Conservation (phyloP, 257 asterid species). For the Solanum pinnatisectum region DNA sequence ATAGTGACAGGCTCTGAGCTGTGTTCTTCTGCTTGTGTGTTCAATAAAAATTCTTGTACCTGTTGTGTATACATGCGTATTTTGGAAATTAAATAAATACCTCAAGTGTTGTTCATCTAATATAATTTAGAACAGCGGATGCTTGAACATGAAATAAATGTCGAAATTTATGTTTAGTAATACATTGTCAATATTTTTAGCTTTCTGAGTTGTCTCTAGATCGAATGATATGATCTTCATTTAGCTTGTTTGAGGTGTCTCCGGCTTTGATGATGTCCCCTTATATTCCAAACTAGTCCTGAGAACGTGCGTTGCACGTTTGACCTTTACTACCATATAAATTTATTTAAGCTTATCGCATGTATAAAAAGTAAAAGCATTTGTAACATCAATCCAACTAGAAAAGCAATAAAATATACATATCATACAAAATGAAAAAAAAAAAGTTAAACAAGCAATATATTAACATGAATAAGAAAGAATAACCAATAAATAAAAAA, state of each 20-base stretch:
- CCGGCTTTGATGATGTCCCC: not conserved
- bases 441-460: too few species aligned
- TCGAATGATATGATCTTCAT: not conserved
- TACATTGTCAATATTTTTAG: not conserved
- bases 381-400: too few species aligned
- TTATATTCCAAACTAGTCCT: not conserved
- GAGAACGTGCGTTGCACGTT: too few species aligned
- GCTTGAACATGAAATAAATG: not conserved
- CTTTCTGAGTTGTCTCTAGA: not conserved
- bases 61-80: not conserved
- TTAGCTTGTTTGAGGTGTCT: not conserved
- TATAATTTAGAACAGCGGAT: not conserved
- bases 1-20: not conserved
- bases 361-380: too few species aligned
- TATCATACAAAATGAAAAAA: too few species aligned
- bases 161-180: not conserved
- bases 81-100: not conserved
- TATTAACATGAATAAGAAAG: too few species aligned
- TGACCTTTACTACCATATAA: too few species aligned
- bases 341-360: too few species aligned
- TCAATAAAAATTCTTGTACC: not conserved
- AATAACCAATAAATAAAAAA: too few species aligned
- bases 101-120: not conserved
- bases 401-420: too few species aligned
- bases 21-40: not conserved